Percentiles rank a stretch among this genome's conserved stretches.
Evolutionary conservation across 352 stramenopile genomes (phyloP).

Genomic region (Lagenidium sp.): DNA sequence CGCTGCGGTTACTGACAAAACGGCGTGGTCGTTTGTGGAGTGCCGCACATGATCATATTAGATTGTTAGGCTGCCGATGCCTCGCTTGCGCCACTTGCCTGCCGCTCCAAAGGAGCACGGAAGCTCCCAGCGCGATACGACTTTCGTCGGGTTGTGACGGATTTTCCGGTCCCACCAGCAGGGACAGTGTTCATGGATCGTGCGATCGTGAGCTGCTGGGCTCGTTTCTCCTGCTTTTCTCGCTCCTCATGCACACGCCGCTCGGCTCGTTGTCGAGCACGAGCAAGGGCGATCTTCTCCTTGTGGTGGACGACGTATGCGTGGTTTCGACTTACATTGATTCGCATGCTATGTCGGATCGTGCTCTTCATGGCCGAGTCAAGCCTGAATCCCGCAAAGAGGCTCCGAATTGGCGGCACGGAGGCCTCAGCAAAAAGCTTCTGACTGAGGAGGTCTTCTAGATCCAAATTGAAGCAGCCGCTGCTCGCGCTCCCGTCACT

Average conservation of each 20-base stretch:
- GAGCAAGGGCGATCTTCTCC: conserved; percentile 37
- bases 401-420: conserved; percentile 32
- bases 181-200: too few species aligned
- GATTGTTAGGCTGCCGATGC: too few species aligned
- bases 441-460: conserved; percentile 26
- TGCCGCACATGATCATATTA: too few species aligned
- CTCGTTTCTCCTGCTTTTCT: conserved; percentile 50
- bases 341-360: conserved; percentile 66
- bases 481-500: conserved; percentile 4
- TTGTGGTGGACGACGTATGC: conserved; percentile 64
- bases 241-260: conserved; percentile 57
- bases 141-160: too few species aligned
- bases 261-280: conserved; percentile 44
- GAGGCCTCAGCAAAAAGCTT: conserved; percentile 29
- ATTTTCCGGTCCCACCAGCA: too few species aligned
- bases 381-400: conserved; percentile 58
- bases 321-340: conserved; percentile 61
- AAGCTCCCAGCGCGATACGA: conserved; percentile 46
- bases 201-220: conserved; percentile 24
- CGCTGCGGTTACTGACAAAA: too few species aligned
- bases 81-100: too few species aligned
- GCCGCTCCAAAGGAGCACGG: conserved; percentile 23
- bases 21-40: too few species aligned
- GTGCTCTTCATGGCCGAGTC: conserved; percentile 72
- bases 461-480: conserved; percentile 23